Evolutionary conservation across 2,329 filamentous ascomycete genomes (phyloP), one percentile per base, ranked within the genome.

Genomic region (Colletotrichum siamense): DNA sequence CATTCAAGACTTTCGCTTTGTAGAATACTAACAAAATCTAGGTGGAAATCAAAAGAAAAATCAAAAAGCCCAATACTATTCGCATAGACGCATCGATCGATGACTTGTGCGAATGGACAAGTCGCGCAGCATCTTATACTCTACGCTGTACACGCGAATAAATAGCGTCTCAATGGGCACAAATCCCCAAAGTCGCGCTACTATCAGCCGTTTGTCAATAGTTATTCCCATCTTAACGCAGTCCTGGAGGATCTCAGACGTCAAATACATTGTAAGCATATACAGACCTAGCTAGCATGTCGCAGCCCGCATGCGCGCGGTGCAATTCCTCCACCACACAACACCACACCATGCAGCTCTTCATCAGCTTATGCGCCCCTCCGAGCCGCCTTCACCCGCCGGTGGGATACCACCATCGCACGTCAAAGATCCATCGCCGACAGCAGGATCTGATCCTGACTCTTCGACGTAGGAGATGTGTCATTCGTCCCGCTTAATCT

Each of bases 81-180:
- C 8, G 16, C 5, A 9, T 5, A 44, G 36, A 44, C 5, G 5
- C 4, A 5, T 44, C 36, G 8, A 10, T 10, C 5, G 1, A 44
- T 18, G 2, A 18, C 16, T 18, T 49, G 9, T 49, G 3, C 18
- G 18, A n/a, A 49, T 49, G 1, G 3, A 44, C 39, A 44, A n/a
- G 18, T 6, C 18, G 18, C 39, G 18, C 5, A 49, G 18, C 9
- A n/a, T n/a, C 0, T 9, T 10, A 18, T 44, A 10, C 39, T 44
- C 2, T 2, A 12, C 18, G 5, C 18, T 6, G 36, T 44, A n/a
- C 39, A n/a, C 39, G 18, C 39, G 0, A 49, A 49, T 49, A 12
- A 1, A n/a, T 13, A 5, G 0, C 44, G 0, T 49, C 44, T 12
- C 6, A 22, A 8, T 7, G 6, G 6, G 10, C 44, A 8, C n/a